Conservation (phyloP, 2,329 filamentous ascomycete genomes). For the Colletotrichum sp. region DNA sequence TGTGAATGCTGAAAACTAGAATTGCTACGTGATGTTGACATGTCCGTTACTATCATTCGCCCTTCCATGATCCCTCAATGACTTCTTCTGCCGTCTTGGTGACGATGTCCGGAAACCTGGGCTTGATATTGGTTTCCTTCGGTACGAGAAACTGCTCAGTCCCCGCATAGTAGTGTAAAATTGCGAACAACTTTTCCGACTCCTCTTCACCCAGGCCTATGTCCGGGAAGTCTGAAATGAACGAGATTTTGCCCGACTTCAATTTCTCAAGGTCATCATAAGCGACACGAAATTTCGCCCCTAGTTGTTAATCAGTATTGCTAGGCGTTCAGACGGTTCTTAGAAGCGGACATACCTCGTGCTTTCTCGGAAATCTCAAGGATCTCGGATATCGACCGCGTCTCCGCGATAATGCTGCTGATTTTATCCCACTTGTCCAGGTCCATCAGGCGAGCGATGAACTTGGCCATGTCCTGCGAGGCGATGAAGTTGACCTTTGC, state of each 20-base stretch:
- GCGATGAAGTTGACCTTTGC: slow-evolving; percentile 5
- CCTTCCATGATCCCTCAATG: slow-evolving; percentile 15
- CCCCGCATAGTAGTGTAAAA: slow-evolving; percentile 24
- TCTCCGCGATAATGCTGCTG: slow-evolving; percentile 35
- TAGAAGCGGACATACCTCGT: background rate
- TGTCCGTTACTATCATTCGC: background rate
- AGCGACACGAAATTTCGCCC: background rate
- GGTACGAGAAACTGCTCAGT: slow-evolving; percentile 23
- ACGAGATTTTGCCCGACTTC: slow-evolving; percentile 27
- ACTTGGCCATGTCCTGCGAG: slow-evolving; percentile 25
- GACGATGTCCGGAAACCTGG: slow-evolving; percentile 31
- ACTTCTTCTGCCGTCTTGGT: slow-evolving; percentile 25
- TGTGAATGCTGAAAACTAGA: background rate
- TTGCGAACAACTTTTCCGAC: slow-evolving; percentile 23
- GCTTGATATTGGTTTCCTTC: slow-evolving; percentile 25
- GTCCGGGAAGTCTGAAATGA: slow-evolving; percentile 21
- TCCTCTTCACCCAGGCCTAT: slow-evolving; percentile 22
- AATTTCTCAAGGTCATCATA: slow-evolving; percentile 23
- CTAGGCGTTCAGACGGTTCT: background rate
- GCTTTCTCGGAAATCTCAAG: slow-evolving; percentile 35
- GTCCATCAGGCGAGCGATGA: slow-evolving; percentile 41
- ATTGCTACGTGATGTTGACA: background rate
- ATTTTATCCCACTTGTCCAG: slow-evolving; percentile 42
- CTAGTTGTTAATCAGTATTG: background rate
- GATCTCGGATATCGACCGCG: slow-evolving; percentile 40